Evolutionary conservation across 495 filamentous ascomycete genomes (phyloP).

Genomic region (Aspergillus homomorphus): DNA sequence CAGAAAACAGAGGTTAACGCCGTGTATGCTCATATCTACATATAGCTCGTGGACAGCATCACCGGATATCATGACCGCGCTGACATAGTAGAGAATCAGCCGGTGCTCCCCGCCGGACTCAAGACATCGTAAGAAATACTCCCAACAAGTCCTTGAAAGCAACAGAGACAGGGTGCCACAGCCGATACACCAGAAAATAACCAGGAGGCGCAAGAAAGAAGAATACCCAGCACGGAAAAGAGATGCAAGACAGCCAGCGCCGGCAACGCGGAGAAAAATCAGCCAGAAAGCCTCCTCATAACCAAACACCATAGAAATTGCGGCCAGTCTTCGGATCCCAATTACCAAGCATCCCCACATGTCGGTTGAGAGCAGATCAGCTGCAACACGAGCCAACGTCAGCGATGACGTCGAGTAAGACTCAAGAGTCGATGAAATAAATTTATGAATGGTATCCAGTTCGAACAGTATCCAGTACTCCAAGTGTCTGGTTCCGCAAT

Average conservation of each 20-base stretch:
- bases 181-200: slow-evolving; percentile 33
- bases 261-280: slow-evolving; percentile 22
- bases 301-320: slow-evolving; percentile 19
- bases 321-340: slow-evolving; percentile 29
- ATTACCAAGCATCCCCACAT: slow-evolving; percentile 11
- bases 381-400: slow-evolving; percentile 15
- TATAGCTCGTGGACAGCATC: slow-evolving; percentile 37
- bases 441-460: slow-evolving; percentile 20
- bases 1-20: slow-evolving; percentile 32
- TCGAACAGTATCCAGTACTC: slow-evolving; percentile 23
- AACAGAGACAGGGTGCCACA: slow-evolving; percentile 24
- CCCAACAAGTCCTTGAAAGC: slow-evolving; percentile 20
- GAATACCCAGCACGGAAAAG: slow-evolving; percentile 15
- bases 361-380: slow-evolving; percentile 14
- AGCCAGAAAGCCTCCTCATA: slow-evolving; percentile 35
- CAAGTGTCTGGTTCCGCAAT: slow-evolving; percentile 18
- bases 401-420: slow-evolving; percentile 8
- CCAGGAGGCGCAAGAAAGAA: slow-evolving; percentile 13
- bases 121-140: slow-evolving; percentile 24
- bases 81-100: slow-evolving; percentile 25
- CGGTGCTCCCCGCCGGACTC: slow-evolving; percentile 27
- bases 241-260: slow-evolving; percentile 13
- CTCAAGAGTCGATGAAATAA: slow-evolving; percentile 18
- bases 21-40: slow-evolving; percentile 51
- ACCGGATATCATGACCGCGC: slow-evolving; percentile 34